Conservation (phyloP, 768 basidiomycete genomes). For the Ephemerocybe angulata region DNA sequence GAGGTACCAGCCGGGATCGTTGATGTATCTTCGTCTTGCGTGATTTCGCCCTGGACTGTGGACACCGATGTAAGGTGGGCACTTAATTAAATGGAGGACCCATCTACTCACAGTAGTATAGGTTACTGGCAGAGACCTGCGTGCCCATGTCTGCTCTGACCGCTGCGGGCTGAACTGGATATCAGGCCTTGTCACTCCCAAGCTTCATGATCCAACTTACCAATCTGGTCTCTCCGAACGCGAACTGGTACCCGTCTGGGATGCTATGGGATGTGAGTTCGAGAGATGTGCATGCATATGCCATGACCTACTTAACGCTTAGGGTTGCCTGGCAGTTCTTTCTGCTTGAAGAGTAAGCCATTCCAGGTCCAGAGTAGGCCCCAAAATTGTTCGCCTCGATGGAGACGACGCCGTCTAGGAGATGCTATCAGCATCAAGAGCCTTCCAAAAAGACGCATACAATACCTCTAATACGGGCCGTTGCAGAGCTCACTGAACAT, state of each 20-base stretch:
- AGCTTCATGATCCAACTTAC: not conserved
- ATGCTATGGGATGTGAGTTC: not conserved
- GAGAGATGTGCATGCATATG: not conserved
- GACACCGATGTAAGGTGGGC: not conserved
- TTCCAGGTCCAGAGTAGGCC: not conserved
- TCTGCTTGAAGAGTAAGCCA: not conserved
- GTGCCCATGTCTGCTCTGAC: not conserved
- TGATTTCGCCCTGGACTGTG: not conserved
- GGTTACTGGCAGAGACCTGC: not conserved
- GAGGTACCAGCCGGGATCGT: slow-evolving; percentile 1
- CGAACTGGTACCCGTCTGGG: not conserved
- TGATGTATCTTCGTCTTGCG: not conserved
- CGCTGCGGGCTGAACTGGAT: not conserved
- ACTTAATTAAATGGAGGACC: not conserved
- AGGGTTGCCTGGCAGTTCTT: slow-evolving; percentile 3
- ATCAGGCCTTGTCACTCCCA: not conserved
- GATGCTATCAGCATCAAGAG: not conserved
- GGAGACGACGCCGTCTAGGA: not conserved
- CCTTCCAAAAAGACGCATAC: not conserved
- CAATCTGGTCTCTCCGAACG: not conserved
- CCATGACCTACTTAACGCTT: not conserved
- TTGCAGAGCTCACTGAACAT: not conserved
- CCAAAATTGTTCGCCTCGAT: not conserved
- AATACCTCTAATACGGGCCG: not conserved
- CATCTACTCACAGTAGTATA: not conserved